Evolutionary conservation across 495 filamentous ascomycete species (phyloP), one percentile per base, ranked within the genome.

Genomic region (Stereocaulon alpinum): DNA sequence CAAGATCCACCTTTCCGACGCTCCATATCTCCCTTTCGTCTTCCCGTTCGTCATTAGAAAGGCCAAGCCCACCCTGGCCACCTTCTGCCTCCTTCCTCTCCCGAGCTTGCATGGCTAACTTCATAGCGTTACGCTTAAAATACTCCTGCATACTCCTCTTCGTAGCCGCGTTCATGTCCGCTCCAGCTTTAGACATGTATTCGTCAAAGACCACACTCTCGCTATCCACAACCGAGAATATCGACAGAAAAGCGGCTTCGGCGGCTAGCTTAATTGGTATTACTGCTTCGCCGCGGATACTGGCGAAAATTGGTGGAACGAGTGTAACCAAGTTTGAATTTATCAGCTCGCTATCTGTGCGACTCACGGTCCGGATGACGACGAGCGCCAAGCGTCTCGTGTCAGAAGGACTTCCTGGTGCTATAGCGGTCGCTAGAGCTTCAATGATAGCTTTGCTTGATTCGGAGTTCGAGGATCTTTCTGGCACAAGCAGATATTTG

Each of bases 121-220:
- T 79, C 58, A 95, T 70, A 15, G 88, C 88, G 45, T 97, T 85
- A 17, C 94, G 79, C 77, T 95, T 96, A 74, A 97, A 97, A 73
- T 98, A 98, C 66, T 98, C 93, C 47, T 85, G 81, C 88, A 97
- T 96, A 69, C 87, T 91, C 58, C 93, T 75, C 79, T 94, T 94
- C 34, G 80, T 81, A 10, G 79, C 84, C 0, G 86, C 75, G 4
- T 81, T 74, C 40, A 95, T 71, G 0, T 81, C 82, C 53, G 74
- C 64, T 20, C 83, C 80, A 40, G 80, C 73, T 15, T 79, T 80
- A 5, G 80, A 73, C 70, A 97, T 83, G 66, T 90, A 98, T 76
- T 90, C 90, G 58, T 98, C 92, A 66, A 96, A 97, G 24, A 96
- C 85, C 61, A 84, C 85, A 42, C 76, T 77, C 63, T 96, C 93